phyloP scores from a whole-genome alignment of 805 yeast genomes.

The Wickerhamiella siamensis region DNA sequence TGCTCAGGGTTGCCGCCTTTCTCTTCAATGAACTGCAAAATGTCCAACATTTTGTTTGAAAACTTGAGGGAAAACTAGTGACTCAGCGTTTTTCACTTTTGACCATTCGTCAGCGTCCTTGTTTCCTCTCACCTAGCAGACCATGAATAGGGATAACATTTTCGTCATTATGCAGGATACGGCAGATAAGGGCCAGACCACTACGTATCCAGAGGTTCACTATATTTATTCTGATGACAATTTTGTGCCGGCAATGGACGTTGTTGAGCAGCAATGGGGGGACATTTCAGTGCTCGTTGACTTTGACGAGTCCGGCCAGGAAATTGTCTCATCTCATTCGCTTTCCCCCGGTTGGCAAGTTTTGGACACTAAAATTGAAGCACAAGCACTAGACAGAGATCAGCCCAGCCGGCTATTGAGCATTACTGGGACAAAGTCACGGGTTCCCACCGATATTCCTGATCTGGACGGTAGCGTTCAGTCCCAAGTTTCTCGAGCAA shows the following conservation, averaged over 20 bases:
- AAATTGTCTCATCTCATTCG: slow-evolving; percentile 22
- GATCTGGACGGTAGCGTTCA: slow-evolving; percentile 11
- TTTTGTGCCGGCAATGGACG: slow-evolving; percentile 24
- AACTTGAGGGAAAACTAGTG: neutral
- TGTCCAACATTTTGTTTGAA: slow-evolving; percentile 59
- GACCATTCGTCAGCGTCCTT: too few species aligned
- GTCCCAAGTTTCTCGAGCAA: slow-evolving; percentile 8
- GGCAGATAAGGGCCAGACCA: slow-evolving; percentile 9
- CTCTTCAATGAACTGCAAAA: slow-evolving; percentile 80
- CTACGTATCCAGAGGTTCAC: slow-evolving; percentile 26
- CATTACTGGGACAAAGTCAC: slow-evolving; percentile 11
- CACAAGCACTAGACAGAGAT: slow-evolving; percentile 14
- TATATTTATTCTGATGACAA: slow-evolving; percentile 27
- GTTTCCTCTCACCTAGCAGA: too few species aligned
- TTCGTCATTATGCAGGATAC: slow-evolving; percentile 16
- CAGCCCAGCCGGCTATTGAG: slow-evolving; percentile 10
- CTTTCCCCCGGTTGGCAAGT: slow-evolving; percentile 29
- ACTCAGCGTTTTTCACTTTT: too few species aligned
- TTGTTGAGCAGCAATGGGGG: slow-evolving; percentile 19
- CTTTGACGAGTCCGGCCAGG: slow-evolving; percentile 23
- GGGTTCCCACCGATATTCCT: slow-evolving; percentile 14
- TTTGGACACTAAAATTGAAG: slow-evolving; percentile 14
- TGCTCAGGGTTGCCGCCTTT: slow-evolving; percentile 93
- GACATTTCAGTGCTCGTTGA: slow-evolving; percentile 26
- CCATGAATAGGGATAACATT: slow-evolving; percentile 38